Conservation (phyloP, 164 flowering plant species). For the Chimonanthus praecox region DNA sequence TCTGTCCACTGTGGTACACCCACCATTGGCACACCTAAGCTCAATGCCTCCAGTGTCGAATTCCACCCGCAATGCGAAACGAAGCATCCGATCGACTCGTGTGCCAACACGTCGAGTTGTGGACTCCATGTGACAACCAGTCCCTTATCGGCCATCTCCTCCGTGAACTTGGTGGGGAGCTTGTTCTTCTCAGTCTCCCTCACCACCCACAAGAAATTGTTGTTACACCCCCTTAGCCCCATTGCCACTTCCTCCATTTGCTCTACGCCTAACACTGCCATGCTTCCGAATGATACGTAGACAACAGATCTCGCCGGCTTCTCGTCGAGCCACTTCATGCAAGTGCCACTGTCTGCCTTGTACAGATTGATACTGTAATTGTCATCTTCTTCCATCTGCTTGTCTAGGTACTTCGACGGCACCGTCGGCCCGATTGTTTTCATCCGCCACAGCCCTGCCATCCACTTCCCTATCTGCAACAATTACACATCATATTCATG, state of each 20-base stretch:
- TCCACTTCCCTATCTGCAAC: constrained; percentile 20
- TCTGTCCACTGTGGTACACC: constrained; percentile 46
- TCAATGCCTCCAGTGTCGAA: constrained; percentile 47
- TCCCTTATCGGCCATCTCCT: constrained; percentile 26
- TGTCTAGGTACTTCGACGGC: constrained; percentile 28
- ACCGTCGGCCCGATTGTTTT: constrained; percentile 32
- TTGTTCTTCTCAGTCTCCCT: constrained; percentile 30
- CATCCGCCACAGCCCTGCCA: constrained; percentile 11
- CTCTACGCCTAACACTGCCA: constrained; percentile 9
- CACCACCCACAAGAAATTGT: constrained; percentile 39
- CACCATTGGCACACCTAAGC: constrained; percentile 54
- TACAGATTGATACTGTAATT: constrained; percentile 24
- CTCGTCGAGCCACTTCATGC: constrained; percentile 27
- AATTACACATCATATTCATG: background rate
- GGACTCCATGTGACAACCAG: constrained; percentile 41
- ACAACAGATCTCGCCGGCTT: constrained; percentile 24
- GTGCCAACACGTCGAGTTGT: constrained; percentile 38
- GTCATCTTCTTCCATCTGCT: constrained; percentile 10
- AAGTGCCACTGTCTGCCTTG: constrained; percentile 12
- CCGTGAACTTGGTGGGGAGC: constrained; percentile 30
- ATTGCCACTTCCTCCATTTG: constrained; percentile 36
- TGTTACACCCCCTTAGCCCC: constrained; percentile 12
- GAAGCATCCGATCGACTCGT: constrained; percentile 47
- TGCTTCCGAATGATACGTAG: constrained; percentile 36
- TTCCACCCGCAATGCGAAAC: constrained; percentile 56